Evolutionary conservation across 1,284 basidiomycete species (phyloP).

Genomic region (Ganoderma boninense): DNA sequence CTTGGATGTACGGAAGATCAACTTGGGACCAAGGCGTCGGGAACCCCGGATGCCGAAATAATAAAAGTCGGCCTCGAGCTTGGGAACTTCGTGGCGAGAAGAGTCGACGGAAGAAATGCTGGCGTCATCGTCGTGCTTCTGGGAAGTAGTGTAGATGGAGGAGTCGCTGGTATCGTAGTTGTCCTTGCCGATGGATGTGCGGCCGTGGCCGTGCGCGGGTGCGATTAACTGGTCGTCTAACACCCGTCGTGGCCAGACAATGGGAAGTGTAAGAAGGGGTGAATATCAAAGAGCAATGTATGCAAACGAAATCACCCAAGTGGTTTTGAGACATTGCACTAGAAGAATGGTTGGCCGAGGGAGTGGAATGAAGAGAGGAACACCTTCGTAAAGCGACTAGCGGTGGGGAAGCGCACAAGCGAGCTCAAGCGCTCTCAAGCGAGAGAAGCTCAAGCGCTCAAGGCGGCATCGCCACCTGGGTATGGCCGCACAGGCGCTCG

Average conservation of each 20-base stretch:
- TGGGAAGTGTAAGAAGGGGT: neutral
- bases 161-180: neutral
- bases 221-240: neutral
- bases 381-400: no score
- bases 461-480: no score
- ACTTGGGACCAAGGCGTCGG: neutral
- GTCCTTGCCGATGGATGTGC: neutral
- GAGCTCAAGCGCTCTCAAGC: no score
- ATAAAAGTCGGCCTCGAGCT: neutral
- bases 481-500: no score
- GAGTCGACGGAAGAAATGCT: neutral
- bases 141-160: neutral
- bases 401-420: neutral
- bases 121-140: neutral
- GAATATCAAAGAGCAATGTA: neutral
- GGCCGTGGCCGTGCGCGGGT: neutral
- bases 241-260: no score
- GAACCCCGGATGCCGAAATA: neutral
- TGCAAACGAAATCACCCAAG: neutral
- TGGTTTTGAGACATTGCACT: neutral
- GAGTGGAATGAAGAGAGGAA: no score
- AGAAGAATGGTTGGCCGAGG: no score
- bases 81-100: neutral
- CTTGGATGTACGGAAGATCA: neutral
- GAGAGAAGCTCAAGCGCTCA: no score